These are phyloP conservation scores for Holtermannia corniformis DNA, from an alignment of 768 basidiomycete species.

Conservation along the genomic window DNA sequence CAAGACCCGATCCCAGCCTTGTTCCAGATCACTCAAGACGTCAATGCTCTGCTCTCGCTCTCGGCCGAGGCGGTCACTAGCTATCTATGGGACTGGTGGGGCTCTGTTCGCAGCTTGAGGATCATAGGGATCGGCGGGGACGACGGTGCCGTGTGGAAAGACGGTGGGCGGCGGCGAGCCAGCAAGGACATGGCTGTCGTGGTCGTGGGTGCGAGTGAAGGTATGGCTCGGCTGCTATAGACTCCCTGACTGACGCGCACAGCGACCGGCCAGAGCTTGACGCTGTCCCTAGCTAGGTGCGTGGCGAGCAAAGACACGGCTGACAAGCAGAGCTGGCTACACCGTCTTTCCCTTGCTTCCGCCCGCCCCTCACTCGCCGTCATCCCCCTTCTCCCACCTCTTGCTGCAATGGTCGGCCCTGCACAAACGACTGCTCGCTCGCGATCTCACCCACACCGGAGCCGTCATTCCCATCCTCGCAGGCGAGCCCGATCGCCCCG, in stretches of 20 bases:
- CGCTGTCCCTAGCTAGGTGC: conserved; percentile 25
- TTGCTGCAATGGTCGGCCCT: conserved; percentile 23
- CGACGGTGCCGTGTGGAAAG: neutral
- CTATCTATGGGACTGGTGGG: conserved; percentile 12
- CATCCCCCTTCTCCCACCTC: conserved; percentile 17
- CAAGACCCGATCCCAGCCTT: too few species aligned
- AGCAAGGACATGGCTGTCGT: conserved; percentile 17
- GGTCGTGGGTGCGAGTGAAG: conserved; percentile 21
- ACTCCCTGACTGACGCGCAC: neutral
- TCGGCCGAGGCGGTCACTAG: conserved; percentile 21
- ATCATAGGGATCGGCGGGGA: conserved; percentile 9
- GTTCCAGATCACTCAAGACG: conserved; percentile 19
- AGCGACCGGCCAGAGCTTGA: conserved; percentile 27
- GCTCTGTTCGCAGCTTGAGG: conserved; percentile 3
- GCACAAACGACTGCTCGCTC: conserved; percentile 21
- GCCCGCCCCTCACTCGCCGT: conserved; percentile 19
- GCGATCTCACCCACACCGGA: conserved; percentile 20
- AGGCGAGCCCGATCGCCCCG: conserved; percentile 22
- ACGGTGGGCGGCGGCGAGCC: neutral
- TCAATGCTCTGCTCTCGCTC: conserved; percentile 21
- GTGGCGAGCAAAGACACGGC: too few species aligned
- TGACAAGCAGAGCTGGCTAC: conserved; percentile 26
- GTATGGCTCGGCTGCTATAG: conserved; percentile 7
- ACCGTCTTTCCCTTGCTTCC: conserved; percentile 30
- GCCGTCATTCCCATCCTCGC: conserved; percentile 25